Evolutionary conservation across 257 asterid genomes (phyloP), one percentile per base, ranked within the genome.

Genomic region (Marsdenia floribunda): DNA sequence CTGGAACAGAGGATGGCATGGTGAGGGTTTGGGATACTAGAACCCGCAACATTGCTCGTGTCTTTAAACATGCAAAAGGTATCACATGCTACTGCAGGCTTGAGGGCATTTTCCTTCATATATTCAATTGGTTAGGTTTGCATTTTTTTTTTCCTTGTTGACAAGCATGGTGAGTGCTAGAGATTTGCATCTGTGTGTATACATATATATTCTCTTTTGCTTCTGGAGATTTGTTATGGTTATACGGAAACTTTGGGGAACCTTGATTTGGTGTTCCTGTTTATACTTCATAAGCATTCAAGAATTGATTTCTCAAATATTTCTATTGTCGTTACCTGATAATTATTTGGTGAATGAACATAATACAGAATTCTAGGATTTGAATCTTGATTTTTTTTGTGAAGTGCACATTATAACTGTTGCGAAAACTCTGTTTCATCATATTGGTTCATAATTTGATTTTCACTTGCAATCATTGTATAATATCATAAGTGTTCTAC

Each of bases 1-100:
- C 96, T 83, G 98, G 96, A 74, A 89, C 97, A 63, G 96, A 92
- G 81, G 96, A 95, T 85, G 99, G 98, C 74, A 84, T 87, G 90
- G 74, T 94, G 77, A 88, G 97, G 80, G 90, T 92, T 73, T 94
- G 96, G 98, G 90, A 94, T 79, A 88, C 97, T 46, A 87, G 82
- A 81, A 86, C 86, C 58, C 82, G 83, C 72, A 92, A 83, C 80
- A 89, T 88, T 46, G 59, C 67, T 77, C 99, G 94, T 6, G 82
- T 83, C 70, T 83, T 89, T 53, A 88, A 83, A 80, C 96, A 90
- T 66, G 78, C 94, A 54, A 92, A 92, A 88, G 99, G 99, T 90
- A 86, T 54, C 38, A 24, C 14, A 19, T 35, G 66, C 22, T 15
- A 50, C 53, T 60, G 40, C 29, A 22, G 16, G 38, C 66, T 64